Evolutionary conservation across 202 grass and related monocot species (phyloP), one percentile per base, ranked within the genome.

Genomic region (Carex sylvatica): DNA sequence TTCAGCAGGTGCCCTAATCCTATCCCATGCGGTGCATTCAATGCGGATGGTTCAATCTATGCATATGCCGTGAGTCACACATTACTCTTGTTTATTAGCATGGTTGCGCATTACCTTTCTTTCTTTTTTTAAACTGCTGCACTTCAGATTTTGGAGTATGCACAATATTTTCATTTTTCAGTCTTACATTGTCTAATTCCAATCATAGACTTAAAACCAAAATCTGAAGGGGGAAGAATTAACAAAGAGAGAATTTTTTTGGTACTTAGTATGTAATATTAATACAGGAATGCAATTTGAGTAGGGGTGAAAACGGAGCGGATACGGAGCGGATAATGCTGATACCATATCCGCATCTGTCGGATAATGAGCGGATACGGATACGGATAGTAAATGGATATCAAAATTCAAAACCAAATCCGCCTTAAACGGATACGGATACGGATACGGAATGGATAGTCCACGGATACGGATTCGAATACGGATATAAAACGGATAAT

Each of bases 21-120:
- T 78, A 92, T 98, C 51, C 89, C 94, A 18, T 92, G 92, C 87
- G 88, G 94, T 82, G 78, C 88, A 76, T 94, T 92, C 88, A 94
- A 94, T 88, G 88, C 91, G 44, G 94, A 97, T 68, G 94, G 94
- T 44, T 94, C 94, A 80, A 92, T 97, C 81, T 94, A 83, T 89
- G 94, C 94, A 36, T 97, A 97, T 82, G 88, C 90, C 35, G 94
- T 97, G 80, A 46, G 91, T 81, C 42, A 9, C 9, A 64, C 72
- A 36, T 18, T 85, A 13, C 24, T 87, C 73, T 64, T 84, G 61
- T 74, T 71, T 68, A 47, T 81, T 80, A 28, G 23, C 24, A 52
- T 75, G 20, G 46, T 15, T 75, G 18, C n/a, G 3, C 66, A 44
- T 20, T 70, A 4, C 2, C 9, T 70, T 70, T 44, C 12, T 63